phyloP scores from a whole-genome alignment of 305 asterid species.

The Petunia hybrid region DNA sequence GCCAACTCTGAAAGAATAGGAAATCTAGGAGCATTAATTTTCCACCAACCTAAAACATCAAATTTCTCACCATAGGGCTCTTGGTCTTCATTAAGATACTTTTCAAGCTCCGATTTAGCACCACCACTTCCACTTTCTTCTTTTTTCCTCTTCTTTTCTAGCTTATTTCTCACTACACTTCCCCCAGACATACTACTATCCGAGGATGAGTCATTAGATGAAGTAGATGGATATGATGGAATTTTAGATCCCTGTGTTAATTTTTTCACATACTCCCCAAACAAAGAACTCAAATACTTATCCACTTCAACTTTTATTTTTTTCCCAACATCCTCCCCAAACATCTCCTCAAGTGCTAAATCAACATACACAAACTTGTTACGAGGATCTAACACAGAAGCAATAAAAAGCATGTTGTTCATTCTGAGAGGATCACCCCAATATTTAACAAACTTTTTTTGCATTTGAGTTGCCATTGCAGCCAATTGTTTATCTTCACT shows the following conservation, averaged over 20 bases:
- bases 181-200: not conserved
- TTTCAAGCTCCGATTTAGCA: not conserved
- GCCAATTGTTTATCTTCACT: not conserved
- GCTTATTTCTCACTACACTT: not conserved
- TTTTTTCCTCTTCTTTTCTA: not conserved
- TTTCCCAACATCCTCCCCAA: not conserved
- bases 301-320: not conserved
- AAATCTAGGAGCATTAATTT: not conserved
- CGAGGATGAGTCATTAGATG: not conserved
- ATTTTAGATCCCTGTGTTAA: not conserved
- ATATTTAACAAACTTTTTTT: conserved; percentile 26
- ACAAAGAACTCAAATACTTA: not conserved
- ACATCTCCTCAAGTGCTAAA: not conserved
- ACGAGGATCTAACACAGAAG: conserved; percentile 21
- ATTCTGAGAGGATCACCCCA: not conserved
- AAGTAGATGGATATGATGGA: not conserved
- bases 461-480: not conserved
- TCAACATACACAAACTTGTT: not conserved
- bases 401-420: conserved; percentile 29
- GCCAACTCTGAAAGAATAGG: not conserved
- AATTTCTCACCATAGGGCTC: not conserved
- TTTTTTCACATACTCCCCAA: not conserved
- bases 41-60: conserved; percentile 26
- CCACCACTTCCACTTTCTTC: not conserved
- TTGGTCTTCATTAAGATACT: not conserved